Percentiles rank a stretch among this genome's conserved stretches.
These are phyloP conservation scores for Cucumis melo DNA, from an alignment of 306 rosid species.

Conservation along the genomic window DNA sequence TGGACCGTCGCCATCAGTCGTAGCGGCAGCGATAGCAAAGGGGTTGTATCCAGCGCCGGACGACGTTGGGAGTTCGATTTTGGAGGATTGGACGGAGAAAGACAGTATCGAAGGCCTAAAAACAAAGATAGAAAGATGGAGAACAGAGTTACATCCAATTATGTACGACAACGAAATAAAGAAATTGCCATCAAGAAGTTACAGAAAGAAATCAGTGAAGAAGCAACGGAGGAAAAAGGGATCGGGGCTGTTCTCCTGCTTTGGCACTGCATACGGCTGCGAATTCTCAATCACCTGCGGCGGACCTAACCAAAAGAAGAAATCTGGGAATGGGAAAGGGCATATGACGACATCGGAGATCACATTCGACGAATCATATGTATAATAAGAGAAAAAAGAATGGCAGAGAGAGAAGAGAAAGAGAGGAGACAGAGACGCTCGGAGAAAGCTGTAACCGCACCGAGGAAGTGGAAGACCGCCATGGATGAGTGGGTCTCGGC, in stretches of 20 bases:
- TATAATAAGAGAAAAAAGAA: not conserved
- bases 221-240: not conserved
- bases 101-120: slow-evolving; percentile 39
- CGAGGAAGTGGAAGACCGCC: not conserved
- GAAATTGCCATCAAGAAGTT: not conserved
- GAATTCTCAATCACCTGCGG: slow-evolving; percentile 55
- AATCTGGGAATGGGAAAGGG: slow-evolving; percentile 3
- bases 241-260: slow-evolving; percentile 51
- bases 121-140: slow-evolving; percentile 68
- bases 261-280: slow-evolving; percentile 44
- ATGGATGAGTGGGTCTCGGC: not conserved
- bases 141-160: slow-evolving; percentile 43
- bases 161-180: slow-evolving; percentile 16
- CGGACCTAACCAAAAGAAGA: slow-evolving; percentile 31
- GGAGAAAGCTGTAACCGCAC: not conserved
- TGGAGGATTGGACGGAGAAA: slow-evolving; percentile 47
- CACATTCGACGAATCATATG: slow-evolving; percentile 28
- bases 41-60: slow-evolving; percentile 26
- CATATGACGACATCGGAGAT: slow-evolving; percentile 24
- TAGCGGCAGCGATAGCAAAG: slow-evolving; percentile 55
- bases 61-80: slow-evolving; percentile 15
- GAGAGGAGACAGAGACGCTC: not conserved
- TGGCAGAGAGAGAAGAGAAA: not conserved
- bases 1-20: slow-evolving; percentile 64
- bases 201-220: not conserved